Conservation (phyloP, 768 basidiomycete genomes). For the Rubroboletus pulcherrimus region DNA sequence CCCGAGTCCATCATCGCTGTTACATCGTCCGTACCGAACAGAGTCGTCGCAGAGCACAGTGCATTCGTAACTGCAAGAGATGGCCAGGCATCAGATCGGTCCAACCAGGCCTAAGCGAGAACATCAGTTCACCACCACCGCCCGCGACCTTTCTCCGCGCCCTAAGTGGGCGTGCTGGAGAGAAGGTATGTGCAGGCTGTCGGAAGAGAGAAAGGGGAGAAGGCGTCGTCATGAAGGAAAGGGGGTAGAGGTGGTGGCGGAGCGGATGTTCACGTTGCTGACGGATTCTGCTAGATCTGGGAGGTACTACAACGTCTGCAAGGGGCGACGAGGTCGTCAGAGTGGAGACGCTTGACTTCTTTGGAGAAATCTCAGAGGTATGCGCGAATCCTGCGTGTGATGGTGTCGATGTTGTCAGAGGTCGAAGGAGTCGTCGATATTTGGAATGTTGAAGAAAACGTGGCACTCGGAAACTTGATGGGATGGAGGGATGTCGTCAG, state of each 20-base stretch:
- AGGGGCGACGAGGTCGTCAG: background rate
- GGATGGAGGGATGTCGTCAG: background rate
- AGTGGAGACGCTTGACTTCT: background rate
- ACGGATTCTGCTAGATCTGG: background rate
- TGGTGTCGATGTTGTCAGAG: background rate
- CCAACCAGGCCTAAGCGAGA: background rate
- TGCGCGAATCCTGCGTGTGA: background rate
- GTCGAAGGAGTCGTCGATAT: background rate
- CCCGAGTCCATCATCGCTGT: background rate
- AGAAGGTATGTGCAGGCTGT: slow-evolving; percentile 6
- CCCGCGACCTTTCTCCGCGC: slow-evolving; percentile 12
- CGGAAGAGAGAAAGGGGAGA: background rate
- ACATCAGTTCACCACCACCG: background rate
- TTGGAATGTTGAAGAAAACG: background rate
- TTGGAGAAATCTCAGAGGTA: background rate
- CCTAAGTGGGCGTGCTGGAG: slow-evolving; percentile 18
- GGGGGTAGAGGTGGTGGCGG: background rate
- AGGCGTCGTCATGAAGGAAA: background rate
- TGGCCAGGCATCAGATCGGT: background rate
- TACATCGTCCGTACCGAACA: background rate
- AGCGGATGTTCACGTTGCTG: background rate
- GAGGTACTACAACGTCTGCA: background rate
- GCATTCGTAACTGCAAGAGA: background rate
- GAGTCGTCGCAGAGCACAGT: background rate
- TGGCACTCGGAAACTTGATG: background rate